These are phyloP conservation scores for Diddensiella caesifluorescens DNA, from an alignment of 805 yeast genomes.

Conservation along the genomic window DNA sequence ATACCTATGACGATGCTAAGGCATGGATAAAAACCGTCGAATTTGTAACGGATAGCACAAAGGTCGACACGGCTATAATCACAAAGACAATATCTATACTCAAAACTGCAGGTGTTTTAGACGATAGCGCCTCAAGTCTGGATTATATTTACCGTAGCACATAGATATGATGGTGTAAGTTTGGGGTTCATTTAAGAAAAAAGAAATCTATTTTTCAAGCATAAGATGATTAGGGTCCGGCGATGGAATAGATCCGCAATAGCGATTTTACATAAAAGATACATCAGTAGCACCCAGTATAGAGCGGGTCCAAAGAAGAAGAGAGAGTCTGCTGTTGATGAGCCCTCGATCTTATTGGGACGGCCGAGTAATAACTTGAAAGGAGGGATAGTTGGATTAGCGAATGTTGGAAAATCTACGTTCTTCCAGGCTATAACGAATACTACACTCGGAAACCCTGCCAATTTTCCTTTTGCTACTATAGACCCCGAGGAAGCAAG, in stretches of 20 bases:
- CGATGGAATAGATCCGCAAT: no score
- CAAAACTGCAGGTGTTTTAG: conserved; percentile 56
- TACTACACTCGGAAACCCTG: conserved; percentile 58
- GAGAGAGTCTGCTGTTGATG: not conserved
- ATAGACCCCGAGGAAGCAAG: conserved; percentile 67
- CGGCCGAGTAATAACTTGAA: conserved; percentile 59
- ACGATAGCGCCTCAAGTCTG: conserved; percentile 24
- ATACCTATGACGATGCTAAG: conserved; percentile 67
- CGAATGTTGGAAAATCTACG: conserved; percentile 62
- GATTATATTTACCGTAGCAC: no score
- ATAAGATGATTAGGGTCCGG: no score
- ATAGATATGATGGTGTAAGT: no score
- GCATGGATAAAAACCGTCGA: conserved; percentile 78
- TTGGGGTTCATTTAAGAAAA: no score
- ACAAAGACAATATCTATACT: conserved; percentile 53
- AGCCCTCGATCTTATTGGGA: conserved; percentile 44
- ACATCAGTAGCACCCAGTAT: no score
- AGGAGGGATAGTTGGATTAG: conserved; percentile 55
- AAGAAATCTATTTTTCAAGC: no score
- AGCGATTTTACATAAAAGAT: no score
- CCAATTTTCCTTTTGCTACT: conserved; percentile 70
- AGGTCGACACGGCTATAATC: conserved; percentile 48
- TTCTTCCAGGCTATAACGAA: conserved; percentile 57
- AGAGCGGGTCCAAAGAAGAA: conserved; percentile 4
- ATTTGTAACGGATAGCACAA: conserved; percentile 46